Conservation (phyloP, 306 rosid genomes). For the Neltuma alba region DNA sequence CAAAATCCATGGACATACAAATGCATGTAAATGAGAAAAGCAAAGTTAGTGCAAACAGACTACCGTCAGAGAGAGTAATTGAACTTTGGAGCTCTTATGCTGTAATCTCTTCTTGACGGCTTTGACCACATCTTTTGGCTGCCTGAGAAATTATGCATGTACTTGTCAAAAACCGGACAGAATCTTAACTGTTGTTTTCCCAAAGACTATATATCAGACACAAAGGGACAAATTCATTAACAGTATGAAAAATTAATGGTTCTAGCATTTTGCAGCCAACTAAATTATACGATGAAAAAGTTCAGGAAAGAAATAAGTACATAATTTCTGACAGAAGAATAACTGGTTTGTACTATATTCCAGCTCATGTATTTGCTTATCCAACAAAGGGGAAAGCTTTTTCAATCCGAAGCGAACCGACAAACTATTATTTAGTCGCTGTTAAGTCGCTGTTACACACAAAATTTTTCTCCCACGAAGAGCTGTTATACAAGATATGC, state of each 20-base stretch:
- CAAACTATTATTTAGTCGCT: not conserved
- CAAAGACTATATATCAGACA: constrained; percentile 3
- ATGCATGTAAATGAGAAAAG: constrained; percentile 15
- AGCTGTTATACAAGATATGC: not conserved
- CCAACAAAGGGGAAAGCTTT: not conserved
- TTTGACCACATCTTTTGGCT: constrained; percentile 94
- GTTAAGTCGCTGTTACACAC: not conserved
- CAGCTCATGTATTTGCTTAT: constrained; percentile 10
- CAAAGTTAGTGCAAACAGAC: constrained; percentile 17
- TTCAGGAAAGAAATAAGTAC: not conserved
- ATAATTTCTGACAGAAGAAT: not conserved
- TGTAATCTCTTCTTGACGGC: constrained; percentile 94
- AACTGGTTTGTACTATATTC: constrained; percentile 6
- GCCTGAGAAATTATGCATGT: constrained; percentile 63
- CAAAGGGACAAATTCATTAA: constrained; percentile 13
- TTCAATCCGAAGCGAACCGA: constrained; percentile 19
- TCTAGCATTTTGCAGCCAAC: constrained; percentile 16
- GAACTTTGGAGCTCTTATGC: constrained; percentile 89
- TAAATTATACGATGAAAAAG: constrained; percentile 1
- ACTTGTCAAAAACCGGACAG: constrained; percentile 35
- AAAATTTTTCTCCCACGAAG: constrained; percentile 30
- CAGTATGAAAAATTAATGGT: not conserved
- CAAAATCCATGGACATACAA: constrained; percentile 29
- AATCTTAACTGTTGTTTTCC: not conserved
- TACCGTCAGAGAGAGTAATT: constrained; percentile 89